These are phyloP conservation scores for Yamadazyma tumulicola DNA, from an alignment of 805 yeast species.

Conservation along the genomic window DNA sequence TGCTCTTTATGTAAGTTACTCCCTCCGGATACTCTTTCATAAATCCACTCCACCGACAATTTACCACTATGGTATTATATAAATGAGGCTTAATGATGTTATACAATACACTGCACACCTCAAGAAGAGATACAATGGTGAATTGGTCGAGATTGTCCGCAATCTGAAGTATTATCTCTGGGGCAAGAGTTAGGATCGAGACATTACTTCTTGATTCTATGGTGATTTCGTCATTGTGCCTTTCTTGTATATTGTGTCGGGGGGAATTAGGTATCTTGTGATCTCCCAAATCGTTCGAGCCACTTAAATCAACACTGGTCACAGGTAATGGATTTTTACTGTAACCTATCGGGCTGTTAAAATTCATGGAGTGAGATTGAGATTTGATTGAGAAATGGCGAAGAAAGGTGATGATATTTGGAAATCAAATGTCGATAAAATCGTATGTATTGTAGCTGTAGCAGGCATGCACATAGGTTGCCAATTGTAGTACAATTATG, in stretches of 20 bases:
- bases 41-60: conserved; percentile 33
- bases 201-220: neutral
- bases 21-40: conserved; percentile 18
- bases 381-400: conserved; percentile 2
- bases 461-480: neutral
- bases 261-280: too few species aligned
- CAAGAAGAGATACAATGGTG: conserved; percentile 32
- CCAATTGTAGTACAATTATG: neutral
- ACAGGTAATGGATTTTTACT: conserved; percentile 17
- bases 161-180: conserved; percentile 31
- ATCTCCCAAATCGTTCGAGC: too few species aligned
- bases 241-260: neutral
- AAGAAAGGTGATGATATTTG: conserved; percentile 81
- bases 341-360: conserved; percentile 16
- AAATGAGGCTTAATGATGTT: conserved; percentile 29
- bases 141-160: conserved; percentile 35
- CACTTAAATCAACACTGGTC: too few species aligned
- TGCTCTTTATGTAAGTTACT: conserved; percentile 17
- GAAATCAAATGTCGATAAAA: conserved; percentile 83
- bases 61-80: conserved; percentile 38
- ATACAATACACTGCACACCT: conserved; percentile 26
- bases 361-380: conserved; percentile 3
- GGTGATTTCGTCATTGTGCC: neutral
- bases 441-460: conserved; percentile 43
- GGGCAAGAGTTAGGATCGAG: conserved; percentile 31